These are phyloP conservation scores for Naganishia liquefaciens DNA, from an alignment of 1,284 basidiomycete genomes.

Conservation along the genomic window DNA sequence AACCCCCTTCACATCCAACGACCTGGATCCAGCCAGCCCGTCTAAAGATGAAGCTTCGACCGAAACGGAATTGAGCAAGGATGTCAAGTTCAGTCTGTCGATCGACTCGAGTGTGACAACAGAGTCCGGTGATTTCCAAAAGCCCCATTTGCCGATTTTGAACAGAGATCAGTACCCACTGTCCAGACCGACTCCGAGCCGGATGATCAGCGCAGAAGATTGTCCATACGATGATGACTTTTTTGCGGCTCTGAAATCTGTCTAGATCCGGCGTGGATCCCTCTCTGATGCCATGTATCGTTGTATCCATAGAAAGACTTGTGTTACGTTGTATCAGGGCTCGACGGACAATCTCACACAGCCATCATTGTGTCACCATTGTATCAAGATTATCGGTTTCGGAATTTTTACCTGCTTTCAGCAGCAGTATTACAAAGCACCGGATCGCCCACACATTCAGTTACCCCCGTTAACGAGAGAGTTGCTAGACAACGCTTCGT, in stretches of 20 bases:
- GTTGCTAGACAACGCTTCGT: slow-evolving; percentile 66
- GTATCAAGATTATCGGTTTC: slow-evolving; percentile 3
- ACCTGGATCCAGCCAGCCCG: neutral
- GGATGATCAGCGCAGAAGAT: neutral
- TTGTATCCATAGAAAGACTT: slow-evolving; percentile 9
- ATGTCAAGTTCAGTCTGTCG: slow-evolving; percentile 1
- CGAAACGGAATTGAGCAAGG: neutral
- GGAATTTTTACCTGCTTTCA: neutral
- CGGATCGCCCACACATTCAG: neutral
- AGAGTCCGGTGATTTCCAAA: slow-evolving; percentile 17
- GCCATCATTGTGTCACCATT: neutral
- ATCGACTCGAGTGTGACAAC: slow-evolving; percentile 8
- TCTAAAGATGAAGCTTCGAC: neutral
- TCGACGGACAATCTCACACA: no score
- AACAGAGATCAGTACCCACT: neutral
- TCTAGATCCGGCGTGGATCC: no score
- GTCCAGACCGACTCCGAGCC: neutral
- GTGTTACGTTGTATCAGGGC: no score
- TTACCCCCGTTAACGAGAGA: slow-evolving; percentile 37
- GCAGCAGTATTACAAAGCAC: neutral
- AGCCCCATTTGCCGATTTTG: slow-evolving; percentile 1
- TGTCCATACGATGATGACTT: neutral
- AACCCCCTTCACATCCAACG: neutral
- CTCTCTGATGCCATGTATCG: neutral
- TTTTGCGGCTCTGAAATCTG: neutral